These are phyloP conservation scores for Claviceps maximensis DNA, from an alignment of 2,329 filamentous ascomycete species.

Conservation along the genomic window DNA sequence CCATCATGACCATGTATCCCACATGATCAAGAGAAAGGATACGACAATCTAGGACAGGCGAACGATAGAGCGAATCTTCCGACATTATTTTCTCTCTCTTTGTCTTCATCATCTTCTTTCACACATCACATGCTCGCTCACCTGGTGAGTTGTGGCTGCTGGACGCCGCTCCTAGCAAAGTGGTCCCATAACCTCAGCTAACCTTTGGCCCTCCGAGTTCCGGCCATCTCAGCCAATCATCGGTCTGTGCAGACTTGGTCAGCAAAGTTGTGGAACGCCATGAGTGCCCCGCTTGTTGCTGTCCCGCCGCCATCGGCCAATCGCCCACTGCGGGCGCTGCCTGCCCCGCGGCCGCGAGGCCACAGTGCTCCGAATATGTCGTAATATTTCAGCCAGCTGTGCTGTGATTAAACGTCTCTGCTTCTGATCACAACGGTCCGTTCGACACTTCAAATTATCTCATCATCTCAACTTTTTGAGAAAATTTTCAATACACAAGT, in stretches of 20 bases:
- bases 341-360: conserved; percentile 3
- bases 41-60: no score
- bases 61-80: no score
- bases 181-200: neutral
- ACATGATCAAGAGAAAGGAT: no score
- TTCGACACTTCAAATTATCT: neutral
- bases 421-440: neutral
- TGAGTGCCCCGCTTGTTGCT: neutral
- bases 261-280: neutral
- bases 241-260: neutral
- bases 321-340: neutral
- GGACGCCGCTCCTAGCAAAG: no score
- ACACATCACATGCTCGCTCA: no score
- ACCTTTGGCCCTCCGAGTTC: neutral
- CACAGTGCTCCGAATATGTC: conserved; percentile 2
- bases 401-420: neutral
- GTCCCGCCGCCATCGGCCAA: neutral
- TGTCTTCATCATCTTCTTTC: no score
- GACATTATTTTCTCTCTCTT: no score
- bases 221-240: conserved; percentile 3
- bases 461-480: neutral
- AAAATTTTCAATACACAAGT: neutral
- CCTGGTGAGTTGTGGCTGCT: no score
- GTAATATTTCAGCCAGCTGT: neutral
- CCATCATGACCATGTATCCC: no score